phyloP scores from a whole-genome alignment of 2,329 filamentous ascomycete genomes.

The Fusarium chlamydosporum region DNA sequence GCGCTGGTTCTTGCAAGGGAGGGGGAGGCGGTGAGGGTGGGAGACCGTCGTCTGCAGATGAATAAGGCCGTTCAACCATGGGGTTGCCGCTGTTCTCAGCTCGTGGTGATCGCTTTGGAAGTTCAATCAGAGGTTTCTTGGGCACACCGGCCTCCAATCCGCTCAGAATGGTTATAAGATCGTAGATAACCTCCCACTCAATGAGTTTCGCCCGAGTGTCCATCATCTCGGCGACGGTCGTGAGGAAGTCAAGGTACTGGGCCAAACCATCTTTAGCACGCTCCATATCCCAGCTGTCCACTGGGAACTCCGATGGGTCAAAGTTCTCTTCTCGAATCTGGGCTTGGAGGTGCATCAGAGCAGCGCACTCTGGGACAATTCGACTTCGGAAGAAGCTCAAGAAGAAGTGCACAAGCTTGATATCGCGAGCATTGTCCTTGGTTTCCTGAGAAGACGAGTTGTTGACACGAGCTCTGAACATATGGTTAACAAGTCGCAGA shows the following conservation, averaged over 20 bases:
- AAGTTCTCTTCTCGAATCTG: slow-evolving; percentile 84
- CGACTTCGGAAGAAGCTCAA: slow-evolving; percentile 93
- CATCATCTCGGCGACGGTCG: slow-evolving; percentile 86
- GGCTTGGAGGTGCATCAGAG: slow-evolving; percentile 93
- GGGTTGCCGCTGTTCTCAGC: slow-evolving; percentile 47
- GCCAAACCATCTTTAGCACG: slow-evolving; percentile 94
- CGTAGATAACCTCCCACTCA: slow-evolving; percentile 91
- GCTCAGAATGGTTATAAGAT: slow-evolving; percentile 87
- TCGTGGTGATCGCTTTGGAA: slow-evolving; percentile 54
- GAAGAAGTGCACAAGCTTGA: slow-evolving; percentile 84
- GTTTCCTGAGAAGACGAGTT: slow-evolving; percentile 61
- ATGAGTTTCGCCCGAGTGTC: slow-evolving; percentile 88
- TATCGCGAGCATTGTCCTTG: slow-evolving; percentile 69
- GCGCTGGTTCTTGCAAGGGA: slow-evolving; percentile 72
- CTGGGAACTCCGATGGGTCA: slow-evolving; percentile 88
- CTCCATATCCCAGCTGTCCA: slow-evolving; percentile 98
- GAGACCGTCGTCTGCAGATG: slow-evolving; percentile 50
- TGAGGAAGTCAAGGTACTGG: slow-evolving; percentile 94
- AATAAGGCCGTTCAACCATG: slow-evolving; percentile 75
- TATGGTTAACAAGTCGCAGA: slow-evolving; percentile 89
- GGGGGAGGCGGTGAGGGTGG: slow-evolving; percentile 58
- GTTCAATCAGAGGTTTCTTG: slow-evolving; percentile 77
- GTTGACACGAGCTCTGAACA: slow-evolving; percentile 74
- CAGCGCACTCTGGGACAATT: slow-evolving; percentile 93
- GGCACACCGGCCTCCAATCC: slow-evolving; percentile 90